These are phyloP conservation scores for Aspergillus nanangensis DNA, from an alignment of 495 filamentous ascomycete species.

Conservation along the genomic window DNA sequence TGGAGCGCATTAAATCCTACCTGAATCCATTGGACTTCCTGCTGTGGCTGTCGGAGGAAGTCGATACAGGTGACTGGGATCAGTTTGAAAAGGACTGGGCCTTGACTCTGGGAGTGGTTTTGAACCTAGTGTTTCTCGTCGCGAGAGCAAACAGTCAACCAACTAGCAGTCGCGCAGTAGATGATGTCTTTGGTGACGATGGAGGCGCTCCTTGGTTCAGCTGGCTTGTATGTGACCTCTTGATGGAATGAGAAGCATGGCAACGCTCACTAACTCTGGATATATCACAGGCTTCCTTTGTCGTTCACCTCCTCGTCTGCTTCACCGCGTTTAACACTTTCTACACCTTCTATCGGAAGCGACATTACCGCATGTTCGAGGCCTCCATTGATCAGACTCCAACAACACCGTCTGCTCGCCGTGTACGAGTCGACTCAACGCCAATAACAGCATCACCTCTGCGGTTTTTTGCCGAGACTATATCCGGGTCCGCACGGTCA, in stretches of 20 bases:
- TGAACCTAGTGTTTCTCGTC: constrained; percentile 79
- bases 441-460: constrained; percentile 75
- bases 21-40: constrained; percentile 86
- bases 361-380: constrained; percentile 91
- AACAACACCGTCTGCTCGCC: constrained; percentile 78
- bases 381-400: constrained; percentile 67
- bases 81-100: constrained; percentile 69
- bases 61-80: constrained; percentile 86
- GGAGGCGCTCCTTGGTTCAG: constrained; percentile 60
- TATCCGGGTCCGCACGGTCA: constrained; percentile 60
- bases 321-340: constrained; percentile 68
- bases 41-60: constrained; percentile 82
- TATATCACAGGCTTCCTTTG: constrained; percentile 53
- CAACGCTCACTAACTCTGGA: constrained; percentile 1
- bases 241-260: background rate
- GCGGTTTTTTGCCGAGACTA: constrained; percentile 64
- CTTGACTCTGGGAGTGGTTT: constrained; percentile 61
- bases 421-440: constrained; percentile 86
- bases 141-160: constrained; percentile 68
- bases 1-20: constrained; percentile 69
- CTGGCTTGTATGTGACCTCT: constrained; percentile 66
- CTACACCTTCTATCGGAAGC: constrained; percentile 78
- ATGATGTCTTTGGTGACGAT: constrained; percentile 84
- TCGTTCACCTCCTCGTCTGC: constrained; percentile 61
- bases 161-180: constrained; percentile 37